These are phyloP conservation scores for Hibiscus syriacus DNA, from an alignment of 345 rosid species.

Conservation along the genomic window DNA sequence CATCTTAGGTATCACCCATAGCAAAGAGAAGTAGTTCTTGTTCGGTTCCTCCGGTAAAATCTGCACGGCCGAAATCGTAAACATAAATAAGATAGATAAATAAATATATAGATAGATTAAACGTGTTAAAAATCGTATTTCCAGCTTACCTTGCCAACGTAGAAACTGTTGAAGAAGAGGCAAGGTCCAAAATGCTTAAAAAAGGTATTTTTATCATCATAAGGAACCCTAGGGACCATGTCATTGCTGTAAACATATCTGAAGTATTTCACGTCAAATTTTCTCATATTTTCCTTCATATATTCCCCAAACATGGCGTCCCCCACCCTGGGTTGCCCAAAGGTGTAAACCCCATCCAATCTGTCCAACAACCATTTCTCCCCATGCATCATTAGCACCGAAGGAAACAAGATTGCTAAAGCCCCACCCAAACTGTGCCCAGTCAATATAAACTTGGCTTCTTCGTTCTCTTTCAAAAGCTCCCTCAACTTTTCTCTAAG, in stretches of 20 bases:
- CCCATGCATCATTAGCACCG: slow-evolving; percentile 30
- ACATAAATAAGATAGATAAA: neutral
- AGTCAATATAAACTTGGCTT: slow-evolving; percentile 36
- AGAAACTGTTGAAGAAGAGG: slow-evolving; percentile 35
- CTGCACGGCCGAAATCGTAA: slow-evolving; percentile 19
- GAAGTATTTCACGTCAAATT: slow-evolving; percentile 26
- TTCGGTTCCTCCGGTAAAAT: slow-evolving; percentile 53
- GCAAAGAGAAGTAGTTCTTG: slow-evolving; percentile 49
- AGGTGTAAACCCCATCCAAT: slow-evolving; percentile 47
- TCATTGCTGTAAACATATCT: slow-evolving; percentile 44
- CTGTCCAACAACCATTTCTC: slow-evolving; percentile 32
- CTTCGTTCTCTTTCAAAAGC: slow-evolving; percentile 20
- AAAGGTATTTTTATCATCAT: slow-evolving; percentile 33
- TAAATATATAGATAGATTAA: no score
- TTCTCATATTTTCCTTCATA: slow-evolving; percentile 23
- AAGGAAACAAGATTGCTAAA: slow-evolving; percentile 29
- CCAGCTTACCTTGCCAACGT: slow-evolving; percentile 38
- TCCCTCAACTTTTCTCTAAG: slow-evolving; percentile 24
- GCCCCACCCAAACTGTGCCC: slow-evolving; percentile 57
- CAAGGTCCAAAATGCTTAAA: slow-evolving; percentile 43
- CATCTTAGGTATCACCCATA: slow-evolving; percentile 40
- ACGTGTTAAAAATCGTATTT: neutral
- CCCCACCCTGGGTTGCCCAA: slow-evolving; percentile 57
- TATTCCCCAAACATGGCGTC: slow-evolving; percentile 28
- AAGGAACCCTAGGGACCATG: slow-evolving; percentile 51